Conservation (phyloP, 2,329 filamentous ascomycete genomes). For the Penicillium thymicola region DNA sequence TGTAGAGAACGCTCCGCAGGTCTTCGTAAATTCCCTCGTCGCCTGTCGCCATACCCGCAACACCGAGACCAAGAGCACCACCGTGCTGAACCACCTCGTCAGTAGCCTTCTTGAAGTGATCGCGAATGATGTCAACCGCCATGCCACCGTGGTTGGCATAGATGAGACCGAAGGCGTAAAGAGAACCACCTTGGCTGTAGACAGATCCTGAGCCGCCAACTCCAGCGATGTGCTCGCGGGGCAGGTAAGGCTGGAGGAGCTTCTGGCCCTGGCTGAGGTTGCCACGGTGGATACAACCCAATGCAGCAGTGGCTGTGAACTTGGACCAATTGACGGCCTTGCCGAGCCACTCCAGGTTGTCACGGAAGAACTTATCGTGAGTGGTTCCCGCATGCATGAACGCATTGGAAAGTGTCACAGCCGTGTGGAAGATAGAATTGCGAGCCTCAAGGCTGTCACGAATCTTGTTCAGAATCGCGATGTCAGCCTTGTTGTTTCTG, state of each 20-base stretch:
- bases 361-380: constrained; percentile 96
- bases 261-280: constrained; percentile 92
- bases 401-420: constrained; percentile 94
- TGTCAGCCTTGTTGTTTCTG: constrained; percentile 89
- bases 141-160: constrained; percentile 96
- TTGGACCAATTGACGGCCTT: constrained; percentile 99
- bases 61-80: constrained; percentile 88
- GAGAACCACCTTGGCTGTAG: constrained; percentile 91
- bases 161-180: constrained; percentile 93
- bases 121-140: constrained; percentile 55
- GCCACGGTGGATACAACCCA: constrained; percentile 94
- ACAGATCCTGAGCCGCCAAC: constrained; percentile 77
- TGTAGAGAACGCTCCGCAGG: constrained; percentile 82
- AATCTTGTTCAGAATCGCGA: constrained; percentile 91
- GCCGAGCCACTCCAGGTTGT: constrained; percentile 95
- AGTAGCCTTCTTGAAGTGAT: constrained; percentile 50
- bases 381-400: constrained; percentile 99
- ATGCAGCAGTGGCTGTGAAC: constrained; percentile 92
- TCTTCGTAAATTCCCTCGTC: constrained; percentile 88
- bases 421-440: constrained; percentile 97
- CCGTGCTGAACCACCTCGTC: constrained; percentile 92
- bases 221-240: constrained; percentile 60
- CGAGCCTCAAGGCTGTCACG: constrained; percentile 91
- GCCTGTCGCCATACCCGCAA: constrained; percentile 96
- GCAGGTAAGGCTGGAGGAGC: constrained; percentile 90